Conservation (phyloP, 148 eudicot genomes). For the Rhododendron simsii region DNA sequence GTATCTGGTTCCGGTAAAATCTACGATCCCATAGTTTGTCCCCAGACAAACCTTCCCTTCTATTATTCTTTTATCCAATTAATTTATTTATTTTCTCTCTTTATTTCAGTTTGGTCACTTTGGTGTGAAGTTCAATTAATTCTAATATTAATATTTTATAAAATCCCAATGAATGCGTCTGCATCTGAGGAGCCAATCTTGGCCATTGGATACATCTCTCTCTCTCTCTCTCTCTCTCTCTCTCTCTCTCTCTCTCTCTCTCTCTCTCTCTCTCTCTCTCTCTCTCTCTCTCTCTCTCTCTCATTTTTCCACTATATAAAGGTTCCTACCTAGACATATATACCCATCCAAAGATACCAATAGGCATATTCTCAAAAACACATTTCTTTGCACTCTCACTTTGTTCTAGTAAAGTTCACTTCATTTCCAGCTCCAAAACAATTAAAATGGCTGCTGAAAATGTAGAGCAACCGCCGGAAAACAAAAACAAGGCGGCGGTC, state of each 20-base stretch:
- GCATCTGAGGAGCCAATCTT: not conserved
- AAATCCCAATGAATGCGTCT: not conserved
- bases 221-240: not conserved
- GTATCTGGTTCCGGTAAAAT: not conserved
- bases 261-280: too few relatives aligned
- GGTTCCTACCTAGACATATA: not conserved
- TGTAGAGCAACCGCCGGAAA: not conserved
- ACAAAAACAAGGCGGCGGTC: conserved; percentile 34
- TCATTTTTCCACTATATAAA: not conserved
- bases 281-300: not conserved
- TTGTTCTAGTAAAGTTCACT: not conserved
- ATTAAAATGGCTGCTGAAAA: not conserved
- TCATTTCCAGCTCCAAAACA: not conserved
- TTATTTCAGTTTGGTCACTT: not conserved
- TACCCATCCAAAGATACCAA: conserved; percentile 1
- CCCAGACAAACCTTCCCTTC: not conserved
- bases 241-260: not conserved
- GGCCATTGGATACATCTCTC: not conserved
- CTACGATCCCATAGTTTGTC: not conserved
- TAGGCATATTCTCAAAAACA: not conserved
- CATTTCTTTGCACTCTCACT: not conserved
- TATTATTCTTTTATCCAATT: not conserved
- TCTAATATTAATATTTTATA: not conserved
- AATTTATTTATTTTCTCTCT: not conserved
- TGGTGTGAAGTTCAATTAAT: not conserved